Evolutionary conservation across 2,329 filamentous ascomycete species (phyloP), one percentile per base, ranked within the genome.

Genomic region (Dendrostoma leiphaemia): DNA sequence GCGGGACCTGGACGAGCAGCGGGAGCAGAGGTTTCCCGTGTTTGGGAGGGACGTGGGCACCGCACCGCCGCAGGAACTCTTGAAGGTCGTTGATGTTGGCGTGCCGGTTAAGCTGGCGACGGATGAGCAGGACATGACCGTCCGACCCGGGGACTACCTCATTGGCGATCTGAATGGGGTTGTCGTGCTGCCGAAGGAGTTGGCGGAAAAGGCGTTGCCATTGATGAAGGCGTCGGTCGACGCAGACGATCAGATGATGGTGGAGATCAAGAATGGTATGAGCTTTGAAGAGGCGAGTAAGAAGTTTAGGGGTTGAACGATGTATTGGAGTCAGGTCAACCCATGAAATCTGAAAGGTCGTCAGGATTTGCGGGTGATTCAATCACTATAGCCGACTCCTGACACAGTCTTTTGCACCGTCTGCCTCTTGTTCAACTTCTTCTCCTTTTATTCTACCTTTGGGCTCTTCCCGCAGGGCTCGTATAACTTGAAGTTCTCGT

Each of bases 1-100:
- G 51, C 72, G 79, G 9, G 79, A 82, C 60, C 64, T 82, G 24
- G 71, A 79, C 58, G 79, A 82, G 65, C 79, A 82, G 61, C 73
- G 78, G 6, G 75, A 71, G 21, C 62, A 80, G 19, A 64, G 64
- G 0, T 80, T 70, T 53, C 75, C 77, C 5, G 74, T 77, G 17
- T 77, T 77, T 51, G 74, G 73, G 7, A 66, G 74, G 6, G 74
- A 73, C 37, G 66, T 74, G 5, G 73, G 74, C 50, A 77, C 74
- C 4, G 69, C 74, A n/a, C 69, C 74, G 6, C 74, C 74, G 2
- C 67, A 70, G 4, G 67, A 71, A 48, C 58, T 72, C 15, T 62
- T 75, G 44, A 76, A 77, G 62, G 73, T 76, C 1, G 69, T 67
- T 0, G 74, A 61, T 2, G 67, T 75, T 37, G 69, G 75, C 41